phyloP scores from a whole-genome alignment of 73 alveolate species.

The Urostyla sp. region DNA sequence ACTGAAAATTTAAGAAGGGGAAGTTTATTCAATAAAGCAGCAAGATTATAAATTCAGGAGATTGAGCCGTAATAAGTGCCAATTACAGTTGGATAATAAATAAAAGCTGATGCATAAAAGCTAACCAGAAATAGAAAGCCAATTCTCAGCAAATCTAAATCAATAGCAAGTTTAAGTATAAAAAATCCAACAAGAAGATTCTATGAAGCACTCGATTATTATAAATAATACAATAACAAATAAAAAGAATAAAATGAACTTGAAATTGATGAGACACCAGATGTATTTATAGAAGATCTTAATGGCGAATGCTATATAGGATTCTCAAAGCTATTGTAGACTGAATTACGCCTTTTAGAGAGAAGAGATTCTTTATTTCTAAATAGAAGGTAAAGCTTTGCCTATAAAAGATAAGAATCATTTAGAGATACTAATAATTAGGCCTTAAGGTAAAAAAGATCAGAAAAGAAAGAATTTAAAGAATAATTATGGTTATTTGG shows the following conservation, averaged over 20 bases:
- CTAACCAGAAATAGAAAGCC: not conserved
- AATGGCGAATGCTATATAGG: constrained; percentile 69
- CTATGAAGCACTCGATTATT: not conserved
- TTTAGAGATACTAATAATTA: not conserved
- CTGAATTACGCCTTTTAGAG: constrained; percentile 41
- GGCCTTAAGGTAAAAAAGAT: not conserved
- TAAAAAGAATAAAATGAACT: constrained; percentile 12
- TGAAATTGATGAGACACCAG: not conserved
- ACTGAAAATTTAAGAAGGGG: not conserved
- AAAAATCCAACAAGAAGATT: constrained; percentile 10
- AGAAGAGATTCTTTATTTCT: constrained; percentile 54
- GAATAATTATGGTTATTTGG: constrained; percentile 55
- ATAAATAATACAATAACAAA: not conserved
- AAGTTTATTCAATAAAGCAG: too few species aligned
- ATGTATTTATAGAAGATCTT: not conserved
- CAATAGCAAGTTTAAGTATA: constrained; percentile 23
- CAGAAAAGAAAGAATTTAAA: constrained; percentile 2
- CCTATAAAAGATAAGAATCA: not conserved
- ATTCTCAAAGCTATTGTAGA: constrained; percentile 47
- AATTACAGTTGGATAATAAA: too few species aligned
- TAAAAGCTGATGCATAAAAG: too few species aligned
- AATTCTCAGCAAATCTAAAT: not conserved
- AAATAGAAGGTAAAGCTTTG: not conserved
- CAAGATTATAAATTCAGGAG: too few species aligned
- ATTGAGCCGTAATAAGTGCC: too few species aligned